These are phyloP conservation scores for Sporothrix sp. DNA, from an alignment of 2,329 filamentous ascomycete genomes.

Conservation along the genomic window DNA sequence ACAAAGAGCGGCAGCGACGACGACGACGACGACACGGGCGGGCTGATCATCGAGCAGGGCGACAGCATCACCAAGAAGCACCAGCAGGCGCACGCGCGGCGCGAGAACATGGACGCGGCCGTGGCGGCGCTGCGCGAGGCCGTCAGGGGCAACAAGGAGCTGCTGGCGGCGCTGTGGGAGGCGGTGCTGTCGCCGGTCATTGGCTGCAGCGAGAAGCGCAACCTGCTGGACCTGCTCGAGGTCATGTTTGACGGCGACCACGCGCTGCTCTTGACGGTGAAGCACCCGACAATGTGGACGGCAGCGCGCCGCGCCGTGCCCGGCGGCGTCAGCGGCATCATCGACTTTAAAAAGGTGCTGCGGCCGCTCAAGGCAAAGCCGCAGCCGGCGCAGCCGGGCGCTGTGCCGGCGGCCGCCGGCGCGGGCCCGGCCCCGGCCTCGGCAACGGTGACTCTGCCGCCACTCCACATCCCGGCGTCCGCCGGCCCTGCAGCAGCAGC, in stretches of 20 bases:
- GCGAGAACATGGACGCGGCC: constrained; percentile 37
- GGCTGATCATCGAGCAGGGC: constrained; percentile 39
- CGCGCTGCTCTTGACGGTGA: constrained; percentile 36
- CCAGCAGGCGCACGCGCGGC: constrained; percentile 37
- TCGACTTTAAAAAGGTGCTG: constrained; percentile 17
- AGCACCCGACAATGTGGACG: constrained; percentile 38
- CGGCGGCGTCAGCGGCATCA: constrained; percentile 3
- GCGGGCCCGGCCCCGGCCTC: background rate
- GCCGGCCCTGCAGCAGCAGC: background rate
- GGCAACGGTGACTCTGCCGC: background rate
- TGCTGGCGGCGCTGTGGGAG: constrained; percentile 39
- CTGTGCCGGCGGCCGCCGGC: background rate
- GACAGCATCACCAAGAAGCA: constrained; percentile 34
- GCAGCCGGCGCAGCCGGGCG: background rate
- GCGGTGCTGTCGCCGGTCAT: constrained; percentile 39
- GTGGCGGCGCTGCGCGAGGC: constrained; percentile 41
- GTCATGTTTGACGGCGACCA: constrained; percentile 41
- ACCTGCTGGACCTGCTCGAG: constrained; percentile 41
- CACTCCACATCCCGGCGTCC: background rate
- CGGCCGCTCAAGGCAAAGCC: constrained; percentile 12
- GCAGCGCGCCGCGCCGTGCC: constrained; percentile 21
- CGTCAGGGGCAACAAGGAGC: constrained; percentile 31
- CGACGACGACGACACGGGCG: constrained; percentile 27
- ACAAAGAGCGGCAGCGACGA: constrained; percentile 19
- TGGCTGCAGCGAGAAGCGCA: constrained; percentile 38